Conservation (phyloP, 2,329 filamentous ascomycete species). For the Ascocoryne sarcoides region DNA sequence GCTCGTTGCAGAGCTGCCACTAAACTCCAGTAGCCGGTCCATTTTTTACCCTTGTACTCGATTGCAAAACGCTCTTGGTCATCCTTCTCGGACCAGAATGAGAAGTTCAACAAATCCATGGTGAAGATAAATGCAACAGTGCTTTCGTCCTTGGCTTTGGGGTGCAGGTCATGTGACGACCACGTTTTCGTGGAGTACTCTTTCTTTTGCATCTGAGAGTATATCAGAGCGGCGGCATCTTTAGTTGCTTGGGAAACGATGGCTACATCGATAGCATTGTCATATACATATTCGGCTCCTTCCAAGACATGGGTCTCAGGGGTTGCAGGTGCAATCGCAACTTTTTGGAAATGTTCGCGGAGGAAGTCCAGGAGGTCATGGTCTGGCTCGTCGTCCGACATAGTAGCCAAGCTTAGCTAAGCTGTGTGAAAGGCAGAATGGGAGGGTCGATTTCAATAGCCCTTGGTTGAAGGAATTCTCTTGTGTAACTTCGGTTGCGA, state of each 20-base stretch:
- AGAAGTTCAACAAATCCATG: conserved; percentile 96
- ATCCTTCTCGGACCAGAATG: conserved; percentile 75
- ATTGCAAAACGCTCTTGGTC: conserved; percentile 69
- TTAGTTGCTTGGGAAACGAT: conserved; percentile 78
- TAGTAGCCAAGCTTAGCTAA: conserved; percentile 39
- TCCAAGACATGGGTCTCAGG: conserved; percentile 76
- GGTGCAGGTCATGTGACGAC: conserved; percentile 84
- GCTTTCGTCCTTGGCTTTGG: conserved; percentile 67
- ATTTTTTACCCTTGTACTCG: conserved; percentile 69
- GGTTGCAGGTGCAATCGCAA: conserved; percentile 42
- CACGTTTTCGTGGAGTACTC: conserved; percentile 77
- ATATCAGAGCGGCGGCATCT: conserved; percentile 70
- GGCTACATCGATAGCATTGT: conserved; percentile 89
- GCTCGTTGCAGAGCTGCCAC: conserved; percentile 82
- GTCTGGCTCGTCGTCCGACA: conserved; percentile 91
- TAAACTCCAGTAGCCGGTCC: conserved; percentile 94
- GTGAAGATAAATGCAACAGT: conserved; percentile 92
- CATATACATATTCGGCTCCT: conserved; percentile 76
- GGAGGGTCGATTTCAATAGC: neutral
- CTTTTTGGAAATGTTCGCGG: conserved; percentile 64
- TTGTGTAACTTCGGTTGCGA: too few relatives aligned
- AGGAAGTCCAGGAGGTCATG: conserved; percentile 80
- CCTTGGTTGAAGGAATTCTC: too few relatives aligned
- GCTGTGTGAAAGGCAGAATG: too few relatives aligned
- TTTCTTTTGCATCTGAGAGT: conserved; percentile 73